Base-by-base conservation (phyloP, 1,284 basidiomycete species). In the Sphaerobolus stellatus region DNA sequence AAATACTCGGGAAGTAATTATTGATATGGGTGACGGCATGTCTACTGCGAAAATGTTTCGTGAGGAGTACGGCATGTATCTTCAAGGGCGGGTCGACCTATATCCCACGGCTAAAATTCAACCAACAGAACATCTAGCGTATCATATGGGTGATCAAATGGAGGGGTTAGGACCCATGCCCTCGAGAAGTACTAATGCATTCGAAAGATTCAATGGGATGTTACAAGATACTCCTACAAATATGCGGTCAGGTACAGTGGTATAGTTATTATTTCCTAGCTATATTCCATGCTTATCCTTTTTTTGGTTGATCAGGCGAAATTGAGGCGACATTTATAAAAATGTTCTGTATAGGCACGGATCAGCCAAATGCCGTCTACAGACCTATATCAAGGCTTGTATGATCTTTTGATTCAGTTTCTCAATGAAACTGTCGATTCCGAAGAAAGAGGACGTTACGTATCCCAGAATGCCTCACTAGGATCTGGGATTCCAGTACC, bases 111-210 rank as follows among this genome's bases (percentile, higher is more conserved):
- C 50, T 36, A 14, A 31, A 29, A 62, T 65, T 3, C 48, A 56
- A 28, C 71, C 71, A 25, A 73, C 72, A 56, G 69, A 72, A 55
- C 72, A 74, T 52, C 71, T 63, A 58, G 69, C 68, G 14, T 68
- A 69, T 66, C 71, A 72, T 46, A 65, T 67, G 60, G 56, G 49
- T 2, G 61, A 59, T 8, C 51, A 65, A 2, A 48, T 73, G 13
- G 68, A 67, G 52, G 64, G 59, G 46, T 73, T 68, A 68, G 71
- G 71, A 16, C 70, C 70, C 31, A 50, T 71, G 16, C 34, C 61
- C 28, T 8, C 45, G 14, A 40, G 68, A 2, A 66, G 65, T 58
- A 68, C 71, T 52, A 70, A 69, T 59, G 58, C 62, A 13, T 64
- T 61, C 30, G 71, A 73, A 54, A 59, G 58, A 24, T 38, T 64